Conservation (phyloP, 176 grass and related monocot genomes). For the Hsuehochloa calcarea region DNA sequence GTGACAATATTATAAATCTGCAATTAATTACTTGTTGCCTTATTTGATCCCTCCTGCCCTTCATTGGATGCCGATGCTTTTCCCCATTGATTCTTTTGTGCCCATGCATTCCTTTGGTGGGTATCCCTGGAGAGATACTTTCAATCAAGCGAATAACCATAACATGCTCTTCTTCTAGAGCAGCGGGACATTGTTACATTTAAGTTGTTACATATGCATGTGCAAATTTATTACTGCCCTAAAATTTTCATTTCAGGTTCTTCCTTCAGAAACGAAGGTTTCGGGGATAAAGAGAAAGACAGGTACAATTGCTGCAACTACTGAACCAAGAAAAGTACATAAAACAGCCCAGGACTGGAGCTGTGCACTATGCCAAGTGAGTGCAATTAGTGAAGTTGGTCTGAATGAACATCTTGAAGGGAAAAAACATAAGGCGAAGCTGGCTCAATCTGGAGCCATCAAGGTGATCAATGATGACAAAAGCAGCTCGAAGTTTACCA, state of each 20-base stretch:
- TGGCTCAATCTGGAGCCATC: slow-evolving; percentile 1
- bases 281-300: slow-evolving; percentile 34
- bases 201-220: neutral
- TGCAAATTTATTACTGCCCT: slow-evolving; percentile 3
- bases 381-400: slow-evolving; percentile 31
- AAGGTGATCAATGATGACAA: neutral
- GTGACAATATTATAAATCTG: neutral
- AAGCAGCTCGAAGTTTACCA: neutral
- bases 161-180: neutral
- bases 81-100: neutral
- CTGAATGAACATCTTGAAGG: slow-evolving; percentile 37
- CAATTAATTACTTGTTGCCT: neutral
- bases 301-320: neutral
- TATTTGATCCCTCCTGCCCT: neutral
- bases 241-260: slow-evolving; percentile 32
- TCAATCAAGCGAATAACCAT: neutral
- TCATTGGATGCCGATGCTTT: neutral
- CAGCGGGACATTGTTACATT: neutral
- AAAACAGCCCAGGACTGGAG: slow-evolving; percentile 36
- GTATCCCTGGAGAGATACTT: neutral
- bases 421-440: slow-evolving; percentile 39
- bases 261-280: slow-evolving; percentile 1
- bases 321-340: neutral
- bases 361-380: slow-evolving; percentile 51
- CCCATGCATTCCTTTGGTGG: slow-evolving; percentile 12